These are phyloP conservation scores for Axilococcus clingmanii DNA, from an alignment of 139 green algal species.

Conservation along the genomic window DNA sequence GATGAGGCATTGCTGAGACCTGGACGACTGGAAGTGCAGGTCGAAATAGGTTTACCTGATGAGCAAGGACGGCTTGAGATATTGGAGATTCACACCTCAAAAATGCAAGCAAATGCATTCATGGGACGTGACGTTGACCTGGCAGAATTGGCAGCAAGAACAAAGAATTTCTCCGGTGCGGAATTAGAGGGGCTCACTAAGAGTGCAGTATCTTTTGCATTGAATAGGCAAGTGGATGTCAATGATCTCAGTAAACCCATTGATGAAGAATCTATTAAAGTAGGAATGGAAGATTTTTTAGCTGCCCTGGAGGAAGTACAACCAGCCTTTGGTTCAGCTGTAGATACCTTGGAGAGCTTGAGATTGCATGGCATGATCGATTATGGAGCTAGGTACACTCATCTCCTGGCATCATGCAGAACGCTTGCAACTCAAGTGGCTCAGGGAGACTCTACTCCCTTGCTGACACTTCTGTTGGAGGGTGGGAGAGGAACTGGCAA, in stretches of 20 bases:
- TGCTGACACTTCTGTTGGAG: slow-evolving; percentile 84
- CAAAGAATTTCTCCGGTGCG: slow-evolving; percentile 90
- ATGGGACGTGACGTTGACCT: slow-evolving; percentile 83
- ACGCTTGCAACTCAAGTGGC: slow-evolving; percentile 58
- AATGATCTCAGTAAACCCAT: slow-evolving; percentile 79
- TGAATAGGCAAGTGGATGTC: slow-evolving; percentile 90
- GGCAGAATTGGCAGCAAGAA: slow-evolving; percentile 56
- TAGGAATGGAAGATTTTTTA: slow-evolving; percentile 84
- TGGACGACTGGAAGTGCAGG: slow-evolving; percentile 88
- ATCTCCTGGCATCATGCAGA: slow-evolving; percentile 56
- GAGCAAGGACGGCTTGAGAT: slow-evolving; percentile 87
- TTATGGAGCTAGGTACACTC: slow-evolving; percentile 61
- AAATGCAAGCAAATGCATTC: slow-evolving; percentile 86
- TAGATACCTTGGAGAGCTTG: slow-evolving; percentile 73
- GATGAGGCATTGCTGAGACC: slow-evolving; percentile 95
- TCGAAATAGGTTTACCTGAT: slow-evolving; percentile 97
- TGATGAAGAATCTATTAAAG: slow-evolving; percentile 93
- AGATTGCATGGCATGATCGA: slow-evolving; percentile 84
- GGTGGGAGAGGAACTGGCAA: slow-evolving; percentile 80
- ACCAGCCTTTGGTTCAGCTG: slow-evolving; percentile 87
- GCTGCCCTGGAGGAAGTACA: slow-evolving; percentile 84
- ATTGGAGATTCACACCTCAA: slow-evolving; percentile 75
- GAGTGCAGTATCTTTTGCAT: slow-evolving; percentile 79
- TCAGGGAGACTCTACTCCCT: slow-evolving; percentile 69
- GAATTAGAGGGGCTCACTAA: slow-evolving; percentile 97